Evolutionary conservation across 1,284 basidiomycete species (phyloP), one percentile per base, ranked within the genome.

Genomic region (Ustilago hordei): DNA sequence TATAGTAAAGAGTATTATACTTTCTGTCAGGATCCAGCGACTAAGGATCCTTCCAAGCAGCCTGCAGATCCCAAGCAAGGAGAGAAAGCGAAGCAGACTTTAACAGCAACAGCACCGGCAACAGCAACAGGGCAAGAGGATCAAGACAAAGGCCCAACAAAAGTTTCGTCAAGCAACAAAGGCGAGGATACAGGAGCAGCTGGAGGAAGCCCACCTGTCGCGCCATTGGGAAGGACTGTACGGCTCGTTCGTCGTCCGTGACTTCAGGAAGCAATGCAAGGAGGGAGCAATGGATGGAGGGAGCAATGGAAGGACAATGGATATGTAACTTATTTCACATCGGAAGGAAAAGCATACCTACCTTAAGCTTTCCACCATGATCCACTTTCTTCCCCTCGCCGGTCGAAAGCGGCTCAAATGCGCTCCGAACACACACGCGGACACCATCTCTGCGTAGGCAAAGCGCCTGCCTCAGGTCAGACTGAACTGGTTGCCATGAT

Each of bases 1-100:
- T 38, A 78, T 58, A 69, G 64, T 50, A 39, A 50, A 35, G 72
- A 80, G 23, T 80, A 78, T 60, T 80, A 80, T 66, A 69, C 60
- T 55, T 77, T 77, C 38, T 64, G 69, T 36, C 15, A 54, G 7
- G 45, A 77, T 39, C 75, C 75, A 0, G 58, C 63, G 1, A 72
- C 70, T 5, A 69, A 66, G 15, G 58, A 69, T 15, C 65, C 65
- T 11, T 17, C 36, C 28, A 70, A 66, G 8, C 60, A 75, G 31
- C 66, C 67, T 3, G 56, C 34, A 3, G 48, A 55, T 17, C 32
- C 56, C 12, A 43, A 32, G 4, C 31, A 47, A 45, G 19, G 32
- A 36, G 53, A 31, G 4, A 43, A n/a, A 1, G 13, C 3, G 28
- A 28, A 15, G 8, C 8, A 19, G 23, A 39, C 28, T 28, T 28